Evolutionary conservation across 2,329 filamentous ascomycete genomes (phyloP).

Genomic region (Metarhizium sp.): DNA sequence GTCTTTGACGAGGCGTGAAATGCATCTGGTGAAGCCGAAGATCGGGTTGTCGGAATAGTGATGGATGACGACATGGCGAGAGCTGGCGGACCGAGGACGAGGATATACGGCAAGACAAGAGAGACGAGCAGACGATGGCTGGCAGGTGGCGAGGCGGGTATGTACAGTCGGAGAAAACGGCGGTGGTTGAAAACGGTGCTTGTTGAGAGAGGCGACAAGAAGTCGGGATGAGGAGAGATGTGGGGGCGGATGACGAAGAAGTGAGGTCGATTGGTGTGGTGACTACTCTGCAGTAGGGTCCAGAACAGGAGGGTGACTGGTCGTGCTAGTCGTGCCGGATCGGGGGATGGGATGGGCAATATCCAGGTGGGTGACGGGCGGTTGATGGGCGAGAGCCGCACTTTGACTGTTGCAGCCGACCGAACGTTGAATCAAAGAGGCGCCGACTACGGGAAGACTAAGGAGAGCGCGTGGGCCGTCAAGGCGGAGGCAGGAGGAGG

Average conservation of each 20-base stretch:
- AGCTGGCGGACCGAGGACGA: neutral
- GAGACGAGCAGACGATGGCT: neutral
- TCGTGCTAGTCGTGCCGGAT: neutral
- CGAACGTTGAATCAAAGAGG: neutral
- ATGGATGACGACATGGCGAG: slow-evolving; percentile 57
- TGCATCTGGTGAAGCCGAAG: slow-evolving; percentile 21
- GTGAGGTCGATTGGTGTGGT: neutral
- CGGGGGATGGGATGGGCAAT: neutral
- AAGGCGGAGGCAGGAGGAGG: neutral
- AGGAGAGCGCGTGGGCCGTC: neutral
- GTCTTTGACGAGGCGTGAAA: slow-evolving; percentile 35
- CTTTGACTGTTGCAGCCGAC: neutral
- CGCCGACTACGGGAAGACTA: slow-evolving; percentile 6
- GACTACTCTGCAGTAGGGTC: neutral
- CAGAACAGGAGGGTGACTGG: neutral
- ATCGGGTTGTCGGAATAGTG: slow-evolving; percentile 47
- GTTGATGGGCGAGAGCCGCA: neutral
- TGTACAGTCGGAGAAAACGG: neutral
- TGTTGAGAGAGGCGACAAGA: neutral
- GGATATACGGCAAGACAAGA: neutral
- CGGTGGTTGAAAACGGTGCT: neutral
- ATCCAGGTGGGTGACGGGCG: neutral
- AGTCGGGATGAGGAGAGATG: neutral
- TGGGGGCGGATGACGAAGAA: neutral
- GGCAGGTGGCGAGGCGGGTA: neutral